These are phyloP conservation scores for Kurtzmaniella quercitrusa DNA, from an alignment of 1,139 yeast genomes.

Conservation along the genomic window DNA sequence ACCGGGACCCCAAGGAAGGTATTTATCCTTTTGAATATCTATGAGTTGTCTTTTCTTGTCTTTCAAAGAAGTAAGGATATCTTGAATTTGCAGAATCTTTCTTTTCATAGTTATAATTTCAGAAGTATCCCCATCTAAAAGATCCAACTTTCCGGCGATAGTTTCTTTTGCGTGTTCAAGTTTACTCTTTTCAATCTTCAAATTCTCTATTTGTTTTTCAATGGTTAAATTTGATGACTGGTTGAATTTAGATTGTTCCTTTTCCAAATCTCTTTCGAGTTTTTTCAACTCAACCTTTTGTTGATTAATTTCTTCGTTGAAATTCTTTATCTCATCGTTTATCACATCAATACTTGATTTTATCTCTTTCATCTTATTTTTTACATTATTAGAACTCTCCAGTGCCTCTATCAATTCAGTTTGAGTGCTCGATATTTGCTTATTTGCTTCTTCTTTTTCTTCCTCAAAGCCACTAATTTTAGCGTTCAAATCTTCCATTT, in stretches of 20 bases:
- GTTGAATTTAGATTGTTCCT: constrained; percentile 33
- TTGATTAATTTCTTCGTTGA: constrained; percentile 21
- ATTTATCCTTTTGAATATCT: constrained; percentile 23
- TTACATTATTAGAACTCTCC: constrained; percentile 9
- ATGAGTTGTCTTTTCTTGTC: constrained; percentile 14
- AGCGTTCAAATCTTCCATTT: constrained; percentile 15
- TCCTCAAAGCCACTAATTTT: constrained; percentile 16
- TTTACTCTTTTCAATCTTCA: constrained; percentile 9
- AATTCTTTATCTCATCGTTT: constrained; percentile 16
- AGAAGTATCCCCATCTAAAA: constrained; percentile 5
- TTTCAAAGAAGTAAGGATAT: constrained; percentile 10
- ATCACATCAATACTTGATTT: constrained; percentile 9
- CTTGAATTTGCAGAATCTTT: constrained; percentile 9
- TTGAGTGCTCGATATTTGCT: constrained; percentile 14
- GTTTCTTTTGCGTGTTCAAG: constrained; percentile 4
- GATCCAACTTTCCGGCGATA: constrained; percentile 6
- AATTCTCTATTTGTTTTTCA: constrained; percentile 12
- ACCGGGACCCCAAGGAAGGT: constrained; percentile 45
- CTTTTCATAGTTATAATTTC: constrained; percentile 2
- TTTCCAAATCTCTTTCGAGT: constrained; percentile 14
- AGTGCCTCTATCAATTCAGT: constrained; percentile 7
- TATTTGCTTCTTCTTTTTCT: constrained; percentile 16
- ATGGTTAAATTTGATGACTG: constrained; percentile 31
- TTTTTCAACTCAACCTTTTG: constrained; percentile 22
- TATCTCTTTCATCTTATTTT: constrained; percentile 8